phyloP scores from a whole-genome alignment of 2,329 filamentous ascomycete genomes.

The Beauveria sp. region DNA sequence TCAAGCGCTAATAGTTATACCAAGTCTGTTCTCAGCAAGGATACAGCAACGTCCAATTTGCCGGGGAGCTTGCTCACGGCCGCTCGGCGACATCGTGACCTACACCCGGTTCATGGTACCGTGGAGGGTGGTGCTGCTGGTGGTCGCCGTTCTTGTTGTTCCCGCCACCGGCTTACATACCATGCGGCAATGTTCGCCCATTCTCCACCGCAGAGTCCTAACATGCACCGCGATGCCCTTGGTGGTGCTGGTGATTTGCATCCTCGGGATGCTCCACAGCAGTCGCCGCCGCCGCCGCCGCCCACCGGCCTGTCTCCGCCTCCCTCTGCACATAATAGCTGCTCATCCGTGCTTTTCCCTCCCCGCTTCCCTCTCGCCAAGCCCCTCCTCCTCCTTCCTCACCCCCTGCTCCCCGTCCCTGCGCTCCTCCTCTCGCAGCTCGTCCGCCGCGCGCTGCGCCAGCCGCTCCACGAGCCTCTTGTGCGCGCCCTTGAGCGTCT shows the following conservation, averaged over 20 bases:
- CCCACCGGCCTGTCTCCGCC: not conserved
- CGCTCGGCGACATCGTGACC: not conserved
- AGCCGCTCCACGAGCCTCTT: slow-evolving; percentile 60
- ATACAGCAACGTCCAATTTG: too few relatives aligned
- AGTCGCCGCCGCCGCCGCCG: not conserved
- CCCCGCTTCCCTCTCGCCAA: not conserved
- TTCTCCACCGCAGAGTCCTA: not conserved
- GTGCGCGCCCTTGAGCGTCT: slow-evolving; percentile 72
- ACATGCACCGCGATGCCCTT: not conserved
- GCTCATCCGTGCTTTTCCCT: not conserved
- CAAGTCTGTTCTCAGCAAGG: too few relatives aligned
- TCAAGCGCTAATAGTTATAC: too few relatives aligned
- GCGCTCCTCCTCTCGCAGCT: slow-evolving; percentile 35
- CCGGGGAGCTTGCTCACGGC: not conserved
- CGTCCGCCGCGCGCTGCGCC: slow-evolving; percentile 23
- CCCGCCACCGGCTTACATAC: not conserved
- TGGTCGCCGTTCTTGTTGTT: not conserved
- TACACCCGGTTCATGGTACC: not conserved
- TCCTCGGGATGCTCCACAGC: not conserved
- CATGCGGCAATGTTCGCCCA: not conserved
- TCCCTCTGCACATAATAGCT: not conserved
- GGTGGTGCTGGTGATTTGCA: not conserved
- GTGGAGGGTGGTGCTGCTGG: not conserved
- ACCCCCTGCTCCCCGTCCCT: not conserved
- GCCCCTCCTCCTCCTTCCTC: not conserved